Evolutionary conservation across 805 yeast genomes (phyloP).

Genomic region (Lipomyces orientalis): DNA sequence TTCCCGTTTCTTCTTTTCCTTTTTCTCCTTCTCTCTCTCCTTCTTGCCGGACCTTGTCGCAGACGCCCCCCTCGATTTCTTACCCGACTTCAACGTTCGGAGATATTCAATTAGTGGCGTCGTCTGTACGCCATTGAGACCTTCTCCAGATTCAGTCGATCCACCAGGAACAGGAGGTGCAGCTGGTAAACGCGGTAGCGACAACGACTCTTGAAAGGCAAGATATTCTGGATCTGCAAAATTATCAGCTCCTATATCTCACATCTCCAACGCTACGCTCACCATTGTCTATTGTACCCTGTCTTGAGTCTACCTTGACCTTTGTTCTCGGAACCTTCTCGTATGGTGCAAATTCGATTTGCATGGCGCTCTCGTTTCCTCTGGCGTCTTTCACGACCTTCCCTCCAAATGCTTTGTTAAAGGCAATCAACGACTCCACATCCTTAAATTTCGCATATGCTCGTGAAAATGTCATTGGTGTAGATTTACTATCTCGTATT

Average conservation of each 20-base stretch:
- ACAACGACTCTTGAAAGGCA: slow-evolving; percentile 44
- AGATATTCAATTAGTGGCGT: slow-evolving; percentile 36
- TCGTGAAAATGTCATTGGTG: slow-evolving; percentile 51
- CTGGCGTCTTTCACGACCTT: slow-evolving; percentile 43
- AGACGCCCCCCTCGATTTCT: slow-evolving; percentile 36
- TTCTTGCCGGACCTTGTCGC: slow-evolving; percentile 33
- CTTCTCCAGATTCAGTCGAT: neutral
- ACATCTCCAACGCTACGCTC: neutral
- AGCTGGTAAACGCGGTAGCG: slow-evolving; percentile 14
- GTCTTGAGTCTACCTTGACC: slow-evolving; percentile 36
- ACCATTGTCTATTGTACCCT: slow-evolving; percentile 44
- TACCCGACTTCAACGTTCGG: slow-evolving; percentile 27
- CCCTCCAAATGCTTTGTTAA: slow-evolving; percentile 44
- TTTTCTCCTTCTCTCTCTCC: slow-evolving; percentile 39
- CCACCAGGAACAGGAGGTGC: slow-evolving; percentile 10
- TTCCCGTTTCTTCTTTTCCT: slow-evolving; percentile 23
- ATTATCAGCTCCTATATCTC: neutral
- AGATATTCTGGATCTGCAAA: slow-evolving; percentile 43
- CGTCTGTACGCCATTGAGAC: slow-evolving; percentile 7
- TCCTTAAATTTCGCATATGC: slow-evolving; percentile 51
- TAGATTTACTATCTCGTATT: slow-evolving; percentile 44
- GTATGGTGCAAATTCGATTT: slow-evolving; percentile 42
- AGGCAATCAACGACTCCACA: slow-evolving; percentile 43
- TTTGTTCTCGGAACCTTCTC: slow-evolving; percentile 29
- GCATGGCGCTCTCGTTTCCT: slow-evolving; percentile 27